Base-by-base conservation (phyloP, 148 eudicot genomes). In the Diospyros lotus region DNA sequence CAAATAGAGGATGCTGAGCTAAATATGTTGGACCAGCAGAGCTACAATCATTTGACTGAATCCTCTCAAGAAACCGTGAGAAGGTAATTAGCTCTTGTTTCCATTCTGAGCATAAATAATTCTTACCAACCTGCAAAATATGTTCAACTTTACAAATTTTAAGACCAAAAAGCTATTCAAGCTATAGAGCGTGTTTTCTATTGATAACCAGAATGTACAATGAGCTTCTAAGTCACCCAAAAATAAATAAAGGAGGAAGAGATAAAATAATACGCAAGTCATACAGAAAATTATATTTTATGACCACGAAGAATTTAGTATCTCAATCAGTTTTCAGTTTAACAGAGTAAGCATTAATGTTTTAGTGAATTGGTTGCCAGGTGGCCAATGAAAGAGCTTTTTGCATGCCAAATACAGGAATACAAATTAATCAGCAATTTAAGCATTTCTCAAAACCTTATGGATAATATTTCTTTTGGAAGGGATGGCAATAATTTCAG, bases 1-100 rank as follows among this genome's bases (percentile, higher is more conserved):
- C 99, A 84, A 95, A 95, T 82, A 95, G 82, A 68, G 89, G 97
- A 82, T 95, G 99, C 87, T 95, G 99, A 65, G 99, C 99, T 77
- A 92, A 89, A 85, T 92, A 95, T 58, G 96, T 87, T 69, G 88
- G 86, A 52, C 68, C 91, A 64, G 73, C 82, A 54, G 89, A 75
- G 68, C 80, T 65, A 76, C 78, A 66, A 78, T 86, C 86, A 58
- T 78, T 75, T 42, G 96, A 78, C 78, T 81, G 90, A 73, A 89
- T 90, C 83, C 94, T 91, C 80, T 90, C 93, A 53, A 95, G 93
- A 78, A 92, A 95, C 75, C 93, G 85, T 43, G 96, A 88, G 78
- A 95, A 90, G 59, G 97, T 87, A 70, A 93, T 87, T 12, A 95
- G 85, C 75, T 95, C 99, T 82, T 95, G 99, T 86, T 95, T 95